Evolutionary conservation across 176 grass and related monocot species (phyloP), one percentile per base, ranked within the genome.

Genomic region (Leersia perrieri): DNA sequence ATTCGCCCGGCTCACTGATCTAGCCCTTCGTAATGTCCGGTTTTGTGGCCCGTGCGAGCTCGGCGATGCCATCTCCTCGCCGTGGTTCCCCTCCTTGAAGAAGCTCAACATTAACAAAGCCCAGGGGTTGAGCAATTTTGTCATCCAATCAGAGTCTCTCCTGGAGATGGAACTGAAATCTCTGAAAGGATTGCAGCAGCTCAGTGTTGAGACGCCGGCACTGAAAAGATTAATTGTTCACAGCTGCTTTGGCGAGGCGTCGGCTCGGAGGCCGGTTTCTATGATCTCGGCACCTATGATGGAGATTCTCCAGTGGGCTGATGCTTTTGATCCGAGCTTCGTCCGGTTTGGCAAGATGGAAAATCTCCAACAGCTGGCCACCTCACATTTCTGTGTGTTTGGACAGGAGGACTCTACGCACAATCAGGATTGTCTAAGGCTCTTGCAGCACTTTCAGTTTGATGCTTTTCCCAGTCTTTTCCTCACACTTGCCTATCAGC

Each of bases 251-350:
- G 1, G 0, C 11, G 0, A 7, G 29, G 3, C 3, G 33, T 15
- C 2, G n/a, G 28, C 2, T 0, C 1, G 7, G 7, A 5, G 2
- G 9, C 55, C n/a, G 1, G n/a, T 40, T 25, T 39, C 57, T 33
- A 11, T 20, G 60, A 73, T 86, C 26, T 57, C 76, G 25, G 47
- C 70, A 1, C 62, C 47, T 36, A 14, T 28, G 76, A 40, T 87
- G 15, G 7, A 34, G 9, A 33, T 15, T 3, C 70, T 87, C 5
- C 15, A 29, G 0, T 87, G 84, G 77, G 4, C 0, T 0, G 70
- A 75, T 86, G 26, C 29, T 4, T 75, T 23, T 28, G 70, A 86
- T 60, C 28, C 84, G 14, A 34, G 34, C 62, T 75, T 77, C 1
- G 62, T 80, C 6, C 77, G 68, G 16, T 36, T 86, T 60, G 62